phyloP scores from a whole-genome alignment of 2,329 filamentous ascomycete genomes.

The Pezicula neosporulosa region DNA sequence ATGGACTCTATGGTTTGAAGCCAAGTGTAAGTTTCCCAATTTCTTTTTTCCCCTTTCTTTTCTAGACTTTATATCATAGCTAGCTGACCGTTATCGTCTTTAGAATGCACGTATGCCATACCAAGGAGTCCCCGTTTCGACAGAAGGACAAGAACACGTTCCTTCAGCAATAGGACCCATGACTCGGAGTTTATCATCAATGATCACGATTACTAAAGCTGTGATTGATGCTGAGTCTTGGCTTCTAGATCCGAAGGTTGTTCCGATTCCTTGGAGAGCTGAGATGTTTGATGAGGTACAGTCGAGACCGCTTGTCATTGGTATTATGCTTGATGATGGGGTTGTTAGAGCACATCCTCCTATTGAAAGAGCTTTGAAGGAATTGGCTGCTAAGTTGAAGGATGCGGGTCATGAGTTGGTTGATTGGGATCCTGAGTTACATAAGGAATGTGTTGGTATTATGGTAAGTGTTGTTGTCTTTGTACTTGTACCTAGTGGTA shows the following conservation, averaged over 20 bases:
- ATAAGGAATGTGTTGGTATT: conserved; percentile 51
- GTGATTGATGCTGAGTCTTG: conserved; percentile 47
- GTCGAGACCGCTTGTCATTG: conserved; percentile 44
- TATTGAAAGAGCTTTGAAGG: conserved; percentile 40
- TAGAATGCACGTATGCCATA: conserved; percentile 57
- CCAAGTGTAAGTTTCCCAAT: conserved; percentile 33
- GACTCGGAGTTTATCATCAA: conserved; percentile 45
- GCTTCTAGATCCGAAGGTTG: conserved; percentile 49
- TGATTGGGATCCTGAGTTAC: conserved; percentile 46
- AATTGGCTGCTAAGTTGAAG: conserved; percentile 33
- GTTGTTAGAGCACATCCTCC: conserved; percentile 54
- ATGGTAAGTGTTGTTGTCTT: conserved; percentile 39
- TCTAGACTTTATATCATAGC: neutral
- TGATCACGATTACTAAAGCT: conserved; percentile 44
- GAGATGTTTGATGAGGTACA: conserved; percentile 36
- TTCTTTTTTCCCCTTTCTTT: neutral
- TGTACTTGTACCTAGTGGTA: too few relatives aligned
- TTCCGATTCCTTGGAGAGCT: conserved; percentile 51
- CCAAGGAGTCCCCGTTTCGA: conserved; percentile 54
- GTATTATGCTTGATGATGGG: conserved; percentile 46
- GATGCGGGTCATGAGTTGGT: conserved; percentile 51
- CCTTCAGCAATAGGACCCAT: conserved; percentile 61
- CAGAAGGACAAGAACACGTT: conserved; percentile 61
- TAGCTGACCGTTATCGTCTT: neutral
- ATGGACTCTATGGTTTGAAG: conserved; percentile 46